Conservation (phyloP, 805 yeast genomes). For the Wickerhamiella siamensis region DNA sequence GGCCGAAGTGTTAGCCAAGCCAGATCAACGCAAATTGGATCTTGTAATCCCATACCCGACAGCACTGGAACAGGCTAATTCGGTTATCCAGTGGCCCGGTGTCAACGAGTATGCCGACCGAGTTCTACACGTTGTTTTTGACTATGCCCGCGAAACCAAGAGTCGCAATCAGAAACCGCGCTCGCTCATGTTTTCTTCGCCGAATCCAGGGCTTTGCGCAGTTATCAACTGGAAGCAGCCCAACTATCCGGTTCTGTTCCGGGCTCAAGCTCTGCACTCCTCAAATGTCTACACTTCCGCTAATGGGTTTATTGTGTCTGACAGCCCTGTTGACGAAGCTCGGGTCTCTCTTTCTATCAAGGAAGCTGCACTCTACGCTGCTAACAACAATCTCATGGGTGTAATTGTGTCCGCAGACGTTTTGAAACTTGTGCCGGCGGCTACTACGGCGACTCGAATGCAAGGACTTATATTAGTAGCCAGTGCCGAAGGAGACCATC, state of each 20-base stretch:
- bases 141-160: conserved; percentile 44
- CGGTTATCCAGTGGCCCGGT: conserved; percentile 24
- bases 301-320: conserved; percentile 20
- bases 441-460: conserved; percentile 60
- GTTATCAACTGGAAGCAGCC: conserved; percentile 97
- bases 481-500: conserved; percentile 2
- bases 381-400: conserved; percentile 73
- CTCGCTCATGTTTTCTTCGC: conserved; percentile 70
- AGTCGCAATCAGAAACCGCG: conserved; percentile 25
- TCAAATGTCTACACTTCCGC: conserved; percentile 19
- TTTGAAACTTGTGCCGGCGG: conserved; percentile 56
- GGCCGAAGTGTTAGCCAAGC: conserved; percentile 31
- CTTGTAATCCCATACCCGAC: conserved; percentile 21
- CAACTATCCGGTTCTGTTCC: conserved; percentile 84
- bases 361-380: conserved; percentile 70
- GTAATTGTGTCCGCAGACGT: conserved; percentile 60
- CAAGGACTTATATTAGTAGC: conserved; percentile 79
- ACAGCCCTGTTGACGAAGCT: conserved; percentile 17
- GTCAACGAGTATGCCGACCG: conserved; percentile 66
- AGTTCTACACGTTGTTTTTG: conserved; percentile 56
- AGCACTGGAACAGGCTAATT: conserved; percentile 9
- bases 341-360: conserved; percentile 43
- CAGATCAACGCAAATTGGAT: conserved; percentile 13
- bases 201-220: conserved; percentile 82
- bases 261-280: conserved; percentile 36